Base-by-base conservation (phyloP, 2,329 filamentous ascomycete species). In the Ascochyta koolunga region DNA sequence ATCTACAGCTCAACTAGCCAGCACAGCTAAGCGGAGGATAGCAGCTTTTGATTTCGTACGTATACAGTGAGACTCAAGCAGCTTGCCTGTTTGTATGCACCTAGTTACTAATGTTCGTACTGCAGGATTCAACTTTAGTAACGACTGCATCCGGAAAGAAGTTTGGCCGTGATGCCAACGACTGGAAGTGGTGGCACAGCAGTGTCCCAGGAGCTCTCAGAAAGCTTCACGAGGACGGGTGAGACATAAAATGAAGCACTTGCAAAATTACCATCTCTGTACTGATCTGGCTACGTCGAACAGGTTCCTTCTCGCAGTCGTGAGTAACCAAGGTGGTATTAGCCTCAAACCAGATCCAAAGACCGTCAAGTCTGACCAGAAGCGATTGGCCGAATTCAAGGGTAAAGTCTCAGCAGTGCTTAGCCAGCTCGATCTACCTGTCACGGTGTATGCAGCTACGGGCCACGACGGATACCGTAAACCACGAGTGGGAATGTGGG, bases 111-210 rank as follows among this genome's bases (percentile, higher is more conserved):
- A 62, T 27, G 39, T 10, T 35, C 42, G 51, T 44, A 46, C 48
- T 50, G 53, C 61, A 90, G 88, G 95, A 99, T 71, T 95, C 90
- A 7, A 99, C 95, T 0, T 77, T 99, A 29, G 91, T 99, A 58
- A 80, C 81, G 1, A 89, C 91, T 0, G 82, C 86, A 4, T 96
- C 92, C 0, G 92, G 92, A 7, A 95, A 91, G 75, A 89, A 84
- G 44, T 93, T 93, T 67, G 82, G 86, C 2, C 82, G 83, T 45
- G 84, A 86, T 60, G 84, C 87, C 0, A 79, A 80, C 4, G 93
- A 98, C 71, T 99, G 95, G 95, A 91, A 90, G 73, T 99, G 95
- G 95, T 98, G 92, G 91, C 79, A 96, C 71, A 65, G 76, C 13
- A 81, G 77, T 16, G 89, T 98, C 0, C 91, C 91, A 1, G 76